phyloP scores from a whole-genome alignment of 352 stramenopile genomes.

The Pythium periplocum region DNA sequence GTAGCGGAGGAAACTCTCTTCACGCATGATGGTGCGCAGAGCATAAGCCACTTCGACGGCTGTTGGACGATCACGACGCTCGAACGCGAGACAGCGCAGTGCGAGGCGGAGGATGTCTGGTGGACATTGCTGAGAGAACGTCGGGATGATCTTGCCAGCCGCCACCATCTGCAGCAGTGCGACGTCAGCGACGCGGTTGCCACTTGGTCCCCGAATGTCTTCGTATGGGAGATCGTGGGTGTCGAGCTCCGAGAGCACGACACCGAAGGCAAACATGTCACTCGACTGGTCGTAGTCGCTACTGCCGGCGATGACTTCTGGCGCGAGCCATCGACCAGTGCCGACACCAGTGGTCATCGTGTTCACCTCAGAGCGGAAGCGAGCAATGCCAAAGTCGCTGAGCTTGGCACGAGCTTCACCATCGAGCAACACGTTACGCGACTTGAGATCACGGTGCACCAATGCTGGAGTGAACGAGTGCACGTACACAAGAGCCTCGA shows the following conservation, averaged over 20 bases:
- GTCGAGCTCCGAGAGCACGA: constrained; percentile 37
- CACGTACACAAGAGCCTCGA: constrained; percentile 42
- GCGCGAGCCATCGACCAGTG: constrained; percentile 29
- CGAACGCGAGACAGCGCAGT: constrained; percentile 23
- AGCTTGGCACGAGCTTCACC: constrained; percentile 26
- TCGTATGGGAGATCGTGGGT: constrained; percentile 36
- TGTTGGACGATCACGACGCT: constrained; percentile 22
- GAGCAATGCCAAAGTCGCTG: constrained; percentile 32
- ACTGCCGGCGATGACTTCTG: constrained; percentile 28
- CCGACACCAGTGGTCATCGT: constrained; percentile 34
- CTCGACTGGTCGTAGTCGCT: constrained; percentile 30
- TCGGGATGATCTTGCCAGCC: constrained; percentile 21
- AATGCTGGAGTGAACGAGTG: constrained; percentile 35
- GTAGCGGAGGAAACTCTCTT: no score
- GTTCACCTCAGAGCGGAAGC: constrained; percentile 25
- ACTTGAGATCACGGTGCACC: constrained; percentile 38
- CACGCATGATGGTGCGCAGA: constrained; percentile 20
- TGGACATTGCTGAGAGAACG: constrained; percentile 23
- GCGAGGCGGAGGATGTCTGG: constrained; percentile 25
- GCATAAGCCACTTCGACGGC: constrained; percentile 29
- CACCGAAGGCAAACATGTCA: constrained; percentile 32
- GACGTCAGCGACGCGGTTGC: constrained; percentile 29
- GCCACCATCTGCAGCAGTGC: constrained; percentile 42
- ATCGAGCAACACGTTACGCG: constrained; percentile 31
- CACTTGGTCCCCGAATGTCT: constrained; percentile 15